These are phyloP conservation scores for Acacia concinna DNA, from an alignment of 331 rosid genomes.

Conservation along the genomic window DNA sequence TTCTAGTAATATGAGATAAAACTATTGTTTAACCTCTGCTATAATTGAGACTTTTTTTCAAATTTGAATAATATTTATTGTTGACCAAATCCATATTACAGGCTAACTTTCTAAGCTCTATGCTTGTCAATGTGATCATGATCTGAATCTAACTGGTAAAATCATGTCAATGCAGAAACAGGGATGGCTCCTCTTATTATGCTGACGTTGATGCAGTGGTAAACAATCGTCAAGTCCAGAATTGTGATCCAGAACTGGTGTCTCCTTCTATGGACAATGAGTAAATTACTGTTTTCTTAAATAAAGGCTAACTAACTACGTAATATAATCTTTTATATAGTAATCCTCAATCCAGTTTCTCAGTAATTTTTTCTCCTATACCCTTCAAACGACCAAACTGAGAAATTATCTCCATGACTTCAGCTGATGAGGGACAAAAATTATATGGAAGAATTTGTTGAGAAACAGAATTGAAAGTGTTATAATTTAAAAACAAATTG, in stretches of 20 bases:
- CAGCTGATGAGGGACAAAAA: background rate
- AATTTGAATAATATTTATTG: background rate
- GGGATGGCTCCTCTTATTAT: background rate
- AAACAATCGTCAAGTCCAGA: constrained; percentile 10
- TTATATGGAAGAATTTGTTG: background rate
- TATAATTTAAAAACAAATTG: background rate
- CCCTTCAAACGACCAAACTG: background rate
- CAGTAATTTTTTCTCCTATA: background rate
- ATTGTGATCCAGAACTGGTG: constrained; percentile 2
- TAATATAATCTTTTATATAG: background rate
- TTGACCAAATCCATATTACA: background rate
- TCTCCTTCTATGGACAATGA: background rate
- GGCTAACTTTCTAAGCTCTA: background rate
- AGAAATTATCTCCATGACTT: background rate
- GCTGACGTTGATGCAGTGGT: constrained; percentile 12
- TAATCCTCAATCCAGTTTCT: background rate
- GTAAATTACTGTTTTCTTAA: background rate
- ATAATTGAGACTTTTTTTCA: background rate
- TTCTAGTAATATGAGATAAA: background rate
- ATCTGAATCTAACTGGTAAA: constrained; percentile 1
- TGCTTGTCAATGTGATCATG: constrained; percentile 25
- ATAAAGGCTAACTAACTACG: background rate
- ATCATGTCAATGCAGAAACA: constrained; percentile 2
- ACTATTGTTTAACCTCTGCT: background rate
- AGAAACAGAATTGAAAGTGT: background rate